Evolutionary conservation across 805 yeast species (phyloP), one percentile per base, ranked within the genome.

Genomic region (Metschnikowia cerradonensis): DNA sequence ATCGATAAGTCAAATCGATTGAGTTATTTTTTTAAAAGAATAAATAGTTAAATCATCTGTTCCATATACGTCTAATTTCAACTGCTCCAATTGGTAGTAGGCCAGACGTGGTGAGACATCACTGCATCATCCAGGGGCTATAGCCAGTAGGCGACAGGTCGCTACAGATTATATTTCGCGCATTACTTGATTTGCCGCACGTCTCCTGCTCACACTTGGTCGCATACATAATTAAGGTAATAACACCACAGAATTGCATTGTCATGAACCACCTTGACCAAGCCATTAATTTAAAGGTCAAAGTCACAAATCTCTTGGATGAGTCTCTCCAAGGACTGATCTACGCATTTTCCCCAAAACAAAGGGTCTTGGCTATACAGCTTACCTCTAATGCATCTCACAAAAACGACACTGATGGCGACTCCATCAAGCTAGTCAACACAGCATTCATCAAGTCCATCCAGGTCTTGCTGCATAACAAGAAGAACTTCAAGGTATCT

Each of bases 271-370:
- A 51, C 10, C 43, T 52, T 49, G 60, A 57, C 41, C 60, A 57
- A 42, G 47, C 47, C 43, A 23, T 56, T 42, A 56, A 57, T 37
- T 46, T 64, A 38, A 66, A 82, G 59, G 87, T 88, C 51, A 80
- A 75, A 60, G 72, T 86, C 47, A 77, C 80, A 11, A 87, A 88
- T 46, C 68, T 78, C 6, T 68, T 82, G 42, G 89, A 85, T 60
- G 74, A 76, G 26, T 71, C 72, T 7, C 72, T 82, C 47, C 72
- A 73, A n/a, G 96, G 94, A 1, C 69, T 76, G 32, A 76, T 88
- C 36, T 84, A 82, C 63, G 77, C 90, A 8, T 84, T 79, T 63
- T 79, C 81, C 51, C 71, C 83, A 6, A 75, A 73, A 48, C 50
- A 70, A 64, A 73, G 76, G 38, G 63, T 81, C n/a, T 54, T 80